Percentiles rank a stretch among this genome's conserved stretches.
Conservation (phyloP, 352 stramenopile species). For the Pythium phragmiticola region DNA sequence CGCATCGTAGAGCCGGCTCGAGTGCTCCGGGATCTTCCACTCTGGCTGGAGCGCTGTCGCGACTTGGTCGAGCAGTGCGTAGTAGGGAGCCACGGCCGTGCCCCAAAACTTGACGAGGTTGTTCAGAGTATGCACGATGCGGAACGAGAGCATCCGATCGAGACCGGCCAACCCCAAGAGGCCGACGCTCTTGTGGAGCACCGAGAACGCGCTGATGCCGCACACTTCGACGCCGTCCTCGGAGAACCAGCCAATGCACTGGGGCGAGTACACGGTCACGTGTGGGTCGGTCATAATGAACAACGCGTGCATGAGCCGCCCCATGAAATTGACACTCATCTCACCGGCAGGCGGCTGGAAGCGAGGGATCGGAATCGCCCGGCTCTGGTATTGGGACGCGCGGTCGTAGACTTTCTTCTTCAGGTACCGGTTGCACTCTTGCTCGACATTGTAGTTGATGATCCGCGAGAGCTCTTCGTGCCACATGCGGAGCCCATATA, state of each 20-base stretch:
- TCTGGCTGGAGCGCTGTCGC: constrained; percentile 79
- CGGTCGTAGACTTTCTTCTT: constrained; percentile 94
- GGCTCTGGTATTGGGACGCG: constrained; percentile 89
- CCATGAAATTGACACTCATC: constrained; percentile 93
- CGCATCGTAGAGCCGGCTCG: constrained; percentile 81
- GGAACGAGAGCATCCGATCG: constrained; percentile 92
- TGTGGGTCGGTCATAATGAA: constrained; percentile 92
- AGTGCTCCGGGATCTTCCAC: constrained; percentile 89
- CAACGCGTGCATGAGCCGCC: constrained; percentile 89
- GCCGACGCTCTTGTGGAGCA: constrained; percentile 91
- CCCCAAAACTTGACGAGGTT: constrained; percentile 93
- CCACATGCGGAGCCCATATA: constrained; percentile 95
- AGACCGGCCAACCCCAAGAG: constrained; percentile 90
- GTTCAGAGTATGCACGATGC: constrained; percentile 92
- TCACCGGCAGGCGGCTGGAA: constrained; percentile 83
- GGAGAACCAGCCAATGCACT: constrained; percentile 93
- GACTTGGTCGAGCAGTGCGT: constrained; percentile 87
- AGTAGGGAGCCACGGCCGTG: constrained; percentile 88
- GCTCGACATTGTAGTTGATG: constrained; percentile 96
- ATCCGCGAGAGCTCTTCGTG: constrained; percentile 93
- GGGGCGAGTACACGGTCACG: constrained; percentile 89
- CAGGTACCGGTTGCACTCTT: constrained; percentile 94
- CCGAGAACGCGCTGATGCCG: constrained; percentile 85
- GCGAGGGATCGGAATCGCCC: constrained; percentile 91
- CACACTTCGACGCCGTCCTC: constrained; percentile 84